These are phyloP conservation scores for Lupinus albus DNA, from an alignment of 306 rosid species.

Conservation along the genomic window DNA sequence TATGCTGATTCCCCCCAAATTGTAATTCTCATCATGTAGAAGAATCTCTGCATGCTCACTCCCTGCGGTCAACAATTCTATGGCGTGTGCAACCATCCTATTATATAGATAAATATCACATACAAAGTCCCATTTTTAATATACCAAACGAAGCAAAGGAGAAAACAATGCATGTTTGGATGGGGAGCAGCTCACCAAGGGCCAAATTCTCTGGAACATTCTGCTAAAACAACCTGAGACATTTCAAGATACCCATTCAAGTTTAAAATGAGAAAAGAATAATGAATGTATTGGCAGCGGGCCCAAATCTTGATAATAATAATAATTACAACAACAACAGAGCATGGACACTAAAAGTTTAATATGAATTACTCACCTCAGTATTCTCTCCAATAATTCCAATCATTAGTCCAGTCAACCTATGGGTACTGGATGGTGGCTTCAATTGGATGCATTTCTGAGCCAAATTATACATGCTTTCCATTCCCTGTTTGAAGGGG, in stretches of 20 bases:
- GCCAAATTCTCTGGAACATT: constrained; percentile 87
- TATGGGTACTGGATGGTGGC: constrained; percentile 59
- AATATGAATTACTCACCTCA: constrained; percentile 58
- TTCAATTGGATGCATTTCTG: constrained; percentile 79
- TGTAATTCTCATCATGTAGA: constrained; percentile 69
- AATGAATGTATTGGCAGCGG: constrained; percentile 1
- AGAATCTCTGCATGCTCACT: constrained; percentile 85
- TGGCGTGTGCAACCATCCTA: constrained; percentile 93
- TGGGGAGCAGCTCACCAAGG: constrained; percentile 75
- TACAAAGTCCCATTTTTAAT: constrained; percentile 34
- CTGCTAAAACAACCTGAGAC: constrained; percentile 90
- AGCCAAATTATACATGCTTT: constrained; percentile 80
- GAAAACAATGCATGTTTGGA: not conserved
- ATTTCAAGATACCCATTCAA: constrained; percentile 41
- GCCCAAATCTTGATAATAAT: constrained; percentile 9
- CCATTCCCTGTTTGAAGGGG: constrained; percentile 68
- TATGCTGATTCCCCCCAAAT: constrained; percentile 88
- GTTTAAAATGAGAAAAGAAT: constrained; percentile 29
- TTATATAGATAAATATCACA: constrained; percentile 45
- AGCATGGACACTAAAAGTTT: constrained; percentile 5
- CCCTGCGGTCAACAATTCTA: constrained; percentile 83
- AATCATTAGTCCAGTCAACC: constrained; percentile 66
- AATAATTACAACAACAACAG: constrained; percentile 3
- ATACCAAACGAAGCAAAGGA: constrained; percentile 28
- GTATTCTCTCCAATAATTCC: constrained; percentile 89